Conservation (phyloP, 2,329 filamentous ascomycete species). For the Fusarium napiforme region DNA sequence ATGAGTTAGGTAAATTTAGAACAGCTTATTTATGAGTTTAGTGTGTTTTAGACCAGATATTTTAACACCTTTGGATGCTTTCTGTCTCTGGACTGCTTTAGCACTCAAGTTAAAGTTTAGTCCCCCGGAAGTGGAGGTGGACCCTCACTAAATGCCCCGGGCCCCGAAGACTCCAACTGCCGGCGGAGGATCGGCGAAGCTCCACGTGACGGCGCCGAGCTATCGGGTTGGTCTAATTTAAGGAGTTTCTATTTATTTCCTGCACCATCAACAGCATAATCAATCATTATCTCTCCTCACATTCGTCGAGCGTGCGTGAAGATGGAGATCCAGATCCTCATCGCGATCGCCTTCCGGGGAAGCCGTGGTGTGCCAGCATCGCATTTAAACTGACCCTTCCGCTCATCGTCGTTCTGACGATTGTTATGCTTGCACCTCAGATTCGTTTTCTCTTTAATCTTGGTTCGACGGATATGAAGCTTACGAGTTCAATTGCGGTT, state of each 20-base stretch:
- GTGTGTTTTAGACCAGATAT: neutral
- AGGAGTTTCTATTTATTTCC: neutral
- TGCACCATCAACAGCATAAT: neutral
- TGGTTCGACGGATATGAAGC: constrained; percentile 27
- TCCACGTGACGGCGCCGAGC: constrained; percentile 31
- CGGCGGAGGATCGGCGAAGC: constrained; percentile 16
- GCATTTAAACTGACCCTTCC: constrained; percentile 30
- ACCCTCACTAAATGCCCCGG: neutral
- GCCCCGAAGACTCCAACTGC: constrained; percentile 5
- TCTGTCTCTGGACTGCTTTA: neutral
- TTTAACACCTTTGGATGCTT: neutral
- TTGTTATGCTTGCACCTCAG: constrained; percentile 30
- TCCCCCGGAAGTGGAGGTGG: constrained; percentile 9
- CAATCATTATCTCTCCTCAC: neutral
- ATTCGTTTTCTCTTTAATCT: constrained; percentile 15
- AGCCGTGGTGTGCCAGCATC: constrained; percentile 23
- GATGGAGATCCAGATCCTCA: constrained; percentile 5
- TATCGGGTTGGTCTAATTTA: constrained; percentile 17
- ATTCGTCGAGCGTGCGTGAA: constrained; percentile 15
- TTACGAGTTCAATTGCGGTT: constrained; percentile 27
- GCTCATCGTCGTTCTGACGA: constrained; percentile 27
- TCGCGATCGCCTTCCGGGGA: neutral
- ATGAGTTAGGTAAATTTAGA: neutral
- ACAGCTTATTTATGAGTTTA: neutral
- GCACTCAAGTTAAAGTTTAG: neutral